Evolutionary conservation across 495 filamentous ascomycete species (phyloP).

Genomic region (Aspergillus ostianus): DNA sequence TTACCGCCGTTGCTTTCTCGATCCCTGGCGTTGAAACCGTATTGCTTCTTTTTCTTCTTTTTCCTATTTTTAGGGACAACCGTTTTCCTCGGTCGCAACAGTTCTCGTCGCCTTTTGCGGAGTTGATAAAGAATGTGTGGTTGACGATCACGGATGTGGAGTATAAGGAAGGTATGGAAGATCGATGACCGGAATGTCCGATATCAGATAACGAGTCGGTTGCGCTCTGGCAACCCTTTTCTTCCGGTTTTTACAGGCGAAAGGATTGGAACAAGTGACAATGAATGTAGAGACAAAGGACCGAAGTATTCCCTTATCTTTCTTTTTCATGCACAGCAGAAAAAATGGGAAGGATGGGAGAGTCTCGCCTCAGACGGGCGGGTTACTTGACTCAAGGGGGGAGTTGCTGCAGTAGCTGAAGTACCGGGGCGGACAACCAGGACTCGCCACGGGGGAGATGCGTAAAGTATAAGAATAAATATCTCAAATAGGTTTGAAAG

Average conservation of each 20-base stretch:
- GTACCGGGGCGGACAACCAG: conserved; percentile 42
- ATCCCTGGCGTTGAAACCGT: background rate
- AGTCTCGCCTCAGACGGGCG: conserved; percentile 12
- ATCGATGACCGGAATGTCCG: conserved; percentile 33
- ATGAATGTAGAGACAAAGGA: conserved; percentile 10
- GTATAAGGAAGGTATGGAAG: conserved; percentile 31
- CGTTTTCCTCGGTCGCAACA: conserved; percentile 13
- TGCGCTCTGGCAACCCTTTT: conserved; percentile 7
- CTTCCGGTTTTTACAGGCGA: conserved; percentile 3
- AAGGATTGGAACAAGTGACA: conserved; percentile 18
- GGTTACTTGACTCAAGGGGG: conserved; percentile 25
- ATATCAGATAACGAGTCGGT: conserved; percentile 25
- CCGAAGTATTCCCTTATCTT: background rate
- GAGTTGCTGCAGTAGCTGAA: conserved; percentile 26
- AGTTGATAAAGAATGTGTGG: conserved; percentile 30
- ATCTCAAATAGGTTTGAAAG: conserved; percentile 17
- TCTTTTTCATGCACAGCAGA: conserved; percentile 30
- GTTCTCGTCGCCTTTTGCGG: conserved; percentile 13
- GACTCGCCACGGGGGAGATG: conserved; percentile 30
- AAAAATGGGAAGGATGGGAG: conserved; percentile 23
- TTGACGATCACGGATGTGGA: conserved; percentile 34
- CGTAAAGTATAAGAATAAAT: conserved; percentile 26
- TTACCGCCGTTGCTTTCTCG: background rate
- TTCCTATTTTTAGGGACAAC: conserved; percentile 23
- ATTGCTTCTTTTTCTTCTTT: conserved; percentile 11